phyloP scores from a whole-genome alignment of 2,329 filamentous ascomycete species.

The Hymenoscyphus salicellus region DNA sequence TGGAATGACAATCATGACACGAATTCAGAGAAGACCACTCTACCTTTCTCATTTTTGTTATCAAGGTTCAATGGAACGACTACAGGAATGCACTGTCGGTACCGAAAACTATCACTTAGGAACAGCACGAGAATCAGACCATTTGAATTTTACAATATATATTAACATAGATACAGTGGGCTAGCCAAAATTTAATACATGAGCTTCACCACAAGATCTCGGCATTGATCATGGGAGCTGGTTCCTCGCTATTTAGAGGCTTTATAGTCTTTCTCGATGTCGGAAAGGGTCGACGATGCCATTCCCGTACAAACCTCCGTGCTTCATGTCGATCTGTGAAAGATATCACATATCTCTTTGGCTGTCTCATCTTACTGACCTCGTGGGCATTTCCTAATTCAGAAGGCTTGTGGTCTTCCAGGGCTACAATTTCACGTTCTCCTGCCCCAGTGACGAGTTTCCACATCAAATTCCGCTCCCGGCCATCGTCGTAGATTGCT shows the following conservation, averaged over 20 bases:
- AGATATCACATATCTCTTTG: constrained; percentile 31
- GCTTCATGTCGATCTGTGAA: constrained; percentile 35
- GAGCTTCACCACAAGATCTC: constrained; percentile 47
- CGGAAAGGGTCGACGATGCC: constrained; percentile 49
- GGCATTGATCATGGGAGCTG: constrained; percentile 42
- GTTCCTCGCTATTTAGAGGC: constrained; percentile 35
- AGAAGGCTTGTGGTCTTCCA: constrained; percentile 3
- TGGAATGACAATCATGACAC: constrained; percentile 13
- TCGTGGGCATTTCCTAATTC: constrained; percentile 6
- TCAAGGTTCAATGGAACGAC: neutral
- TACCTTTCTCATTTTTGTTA: neutral
- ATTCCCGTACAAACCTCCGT: constrained; percentile 47
- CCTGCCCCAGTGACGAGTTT: constrained; percentile 22
- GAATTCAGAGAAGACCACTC: neutral
- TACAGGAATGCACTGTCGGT: neutral
- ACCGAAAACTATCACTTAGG: neutral
- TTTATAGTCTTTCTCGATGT: constrained; percentile 28
- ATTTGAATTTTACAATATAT: neutral
- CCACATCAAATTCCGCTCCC: constrained; percentile 35
- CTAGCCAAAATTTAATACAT: neutral
- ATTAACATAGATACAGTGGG: neutral
- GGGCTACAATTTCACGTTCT: constrained; percentile 15
- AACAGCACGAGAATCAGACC: neutral
- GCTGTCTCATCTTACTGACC: constrained; percentile 7
- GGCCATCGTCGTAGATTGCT: constrained; percentile 31